Evolutionary conservation across 31 red algal species (phyloP), one percentile per base, ranked within the genome.

Genomic region (Endocladia muricata): DNA sequence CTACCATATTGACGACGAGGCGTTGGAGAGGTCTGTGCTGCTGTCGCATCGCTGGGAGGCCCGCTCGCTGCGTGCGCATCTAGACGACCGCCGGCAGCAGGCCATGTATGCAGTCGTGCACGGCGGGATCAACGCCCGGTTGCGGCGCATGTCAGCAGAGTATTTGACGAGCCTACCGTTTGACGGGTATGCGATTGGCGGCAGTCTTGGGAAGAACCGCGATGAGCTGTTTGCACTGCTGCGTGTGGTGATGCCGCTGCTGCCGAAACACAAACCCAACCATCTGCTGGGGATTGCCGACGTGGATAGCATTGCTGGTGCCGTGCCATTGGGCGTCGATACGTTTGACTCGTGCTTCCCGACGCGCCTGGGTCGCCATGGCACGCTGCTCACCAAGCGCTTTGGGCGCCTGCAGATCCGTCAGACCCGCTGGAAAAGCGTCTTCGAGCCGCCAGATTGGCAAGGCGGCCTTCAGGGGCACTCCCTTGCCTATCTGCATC

Each of bases 281-380:
- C 96, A 99, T 64, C 49, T 99, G 43, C 77, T 99, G 21, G 96
- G 96, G 29, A 99, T 99, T 61, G 96, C 96, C 4, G 96, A 99
- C 73, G 66, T 93, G 11, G 88, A 95, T 64, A 90, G 83, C 71
- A 99, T 99, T 57, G 74, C 56, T n/a, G 69, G 77, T 34, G 87
- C 93, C 54, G 92, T 99, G 13, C 92, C 92, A 3, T 57, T 88
- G 2, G 96, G 96, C 34, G 84, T 99, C 2, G 96, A 99, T 70
- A 95, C 96, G 4, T 95, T 99, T 76, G 96, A 99, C 74, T 95
- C 92, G 7, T 95, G 92, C 60, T 99, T 91, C 71, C 96, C 96
- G 29, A 95, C 93, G 37, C 88, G 96, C 38, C 62, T 92, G 28
- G 96, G 96, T 28, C 77, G 96, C 31, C 96, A 99, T 51, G 96